Percentiles rank a stretch among this genome's conserved stretches.
These are phyloP conservation scores for Malus hybrid DNA, from an alignment of 331 rosid genomes.

Conservation along the genomic window DNA sequence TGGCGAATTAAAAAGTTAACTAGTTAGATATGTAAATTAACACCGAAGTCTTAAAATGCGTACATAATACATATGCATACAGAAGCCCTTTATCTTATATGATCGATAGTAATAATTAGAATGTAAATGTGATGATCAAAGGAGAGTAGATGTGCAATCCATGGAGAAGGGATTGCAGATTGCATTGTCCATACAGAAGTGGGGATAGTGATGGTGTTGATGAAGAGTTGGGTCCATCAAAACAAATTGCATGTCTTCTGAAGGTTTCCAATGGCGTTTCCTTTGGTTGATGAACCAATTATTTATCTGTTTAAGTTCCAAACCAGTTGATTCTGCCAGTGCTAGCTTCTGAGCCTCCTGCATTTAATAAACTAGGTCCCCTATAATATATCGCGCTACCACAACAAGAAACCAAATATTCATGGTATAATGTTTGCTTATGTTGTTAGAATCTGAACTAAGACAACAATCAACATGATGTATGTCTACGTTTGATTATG, in stretches of 20 bases:
- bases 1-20: too few species aligned
- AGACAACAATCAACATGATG: not conserved
- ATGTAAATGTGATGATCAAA: not conserved
- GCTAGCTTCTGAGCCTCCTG: slow-evolving; percentile 43
- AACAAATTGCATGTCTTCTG: slow-evolving; percentile 36
- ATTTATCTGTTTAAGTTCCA: slow-evolving; percentile 43
- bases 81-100: not conserved
- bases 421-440: not conserved
- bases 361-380: not conserved
- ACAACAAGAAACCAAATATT: not conserved
- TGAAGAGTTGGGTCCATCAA: slow-evolving; percentile 27
- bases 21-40: too few species aligned
- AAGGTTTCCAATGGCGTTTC: slow-evolving; percentile 52
- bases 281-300: slow-evolving; percentile 22
- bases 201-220: slow-evolving; percentile 10
- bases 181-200: slow-evolving; percentile 27
- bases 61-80: not conserved
- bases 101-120: not conserved
- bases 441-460: not conserved
- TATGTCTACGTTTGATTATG: not conserved
- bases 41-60: not conserved
- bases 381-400: not conserved
- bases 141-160: slow-evolving; percentile 31
- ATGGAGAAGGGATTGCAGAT: slow-evolving; percentile 28
- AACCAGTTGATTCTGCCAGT: slow-evolving; percentile 36